These are phyloP conservation scores for Aegilops tauschii DNA, from an alignment of 176 grass and related monocot species.

Conservation along the genomic window DNA sequence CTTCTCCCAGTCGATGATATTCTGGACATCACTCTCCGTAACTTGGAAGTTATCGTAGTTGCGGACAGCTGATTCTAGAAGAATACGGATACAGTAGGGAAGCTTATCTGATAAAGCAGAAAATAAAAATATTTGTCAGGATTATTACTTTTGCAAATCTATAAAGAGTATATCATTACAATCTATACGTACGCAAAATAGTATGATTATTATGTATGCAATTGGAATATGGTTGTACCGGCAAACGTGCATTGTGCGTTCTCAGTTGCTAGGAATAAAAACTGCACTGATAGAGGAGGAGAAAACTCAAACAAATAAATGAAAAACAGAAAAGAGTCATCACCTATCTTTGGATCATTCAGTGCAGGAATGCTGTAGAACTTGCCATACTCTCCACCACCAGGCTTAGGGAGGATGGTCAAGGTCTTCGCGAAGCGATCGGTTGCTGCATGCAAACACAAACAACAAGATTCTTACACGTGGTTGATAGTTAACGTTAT, in stretches of 20 bases:
- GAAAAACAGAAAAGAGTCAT: not conserved
- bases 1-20: constrained; percentile 96
- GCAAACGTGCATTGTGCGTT: not conserved
- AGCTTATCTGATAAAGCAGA: constrained; percentile 70
- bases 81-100: constrained; percentile 84
- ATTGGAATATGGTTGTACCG: not conserved
- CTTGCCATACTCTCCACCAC: constrained; percentile 85
- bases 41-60: constrained; percentile 96
- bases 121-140: not conserved
- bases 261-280: not conserved
- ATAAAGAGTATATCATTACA: not conserved
- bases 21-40: constrained; percentile 73
- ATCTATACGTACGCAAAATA: not conserved
- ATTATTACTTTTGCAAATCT: not conserved
- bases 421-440: constrained; percentile 66
- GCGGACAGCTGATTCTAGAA: constrained; percentile 87
- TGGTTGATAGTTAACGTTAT: too few species aligned
- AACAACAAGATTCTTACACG: not conserved
- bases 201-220: not conserved
- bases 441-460: constrained; percentile 41
- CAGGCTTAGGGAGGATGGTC: constrained; percentile 78
- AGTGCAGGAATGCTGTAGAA: constrained; percentile 79
- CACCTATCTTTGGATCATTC: constrained; percentile 90
- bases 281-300: not conserved
- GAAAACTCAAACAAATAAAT: not conserved